These are phyloP conservation scores for Saccharomycopsis guyanensis DNA, from an alignment of 805 yeast species.

Conservation along the genomic window DNA sequence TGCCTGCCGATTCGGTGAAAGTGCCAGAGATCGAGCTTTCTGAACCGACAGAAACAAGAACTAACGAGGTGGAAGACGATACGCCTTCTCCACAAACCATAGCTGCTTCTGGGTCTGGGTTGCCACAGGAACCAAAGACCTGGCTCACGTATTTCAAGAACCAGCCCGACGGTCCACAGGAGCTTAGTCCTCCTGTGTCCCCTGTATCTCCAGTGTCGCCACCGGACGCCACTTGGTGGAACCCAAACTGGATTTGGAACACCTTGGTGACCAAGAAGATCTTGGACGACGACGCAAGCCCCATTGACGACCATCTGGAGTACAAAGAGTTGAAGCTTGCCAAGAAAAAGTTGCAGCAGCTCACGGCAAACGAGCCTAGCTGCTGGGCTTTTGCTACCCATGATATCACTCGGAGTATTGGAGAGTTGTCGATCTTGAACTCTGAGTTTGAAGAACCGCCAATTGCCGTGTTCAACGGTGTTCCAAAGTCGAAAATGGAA, in stretches of 20 bases:
- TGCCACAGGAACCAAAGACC: not conserved
- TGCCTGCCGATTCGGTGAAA: too few species aligned
- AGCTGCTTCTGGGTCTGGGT: not conserved
- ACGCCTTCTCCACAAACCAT: not conserved
- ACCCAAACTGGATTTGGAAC: constrained; percentile 18
- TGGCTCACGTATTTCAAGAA: not conserved
- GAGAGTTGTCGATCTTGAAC: constrained; percentile 15
- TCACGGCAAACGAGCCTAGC: not conserved
- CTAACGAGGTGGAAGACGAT: not conserved
- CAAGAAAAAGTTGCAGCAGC: constrained; percentile 8
- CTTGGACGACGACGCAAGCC: not conserved
- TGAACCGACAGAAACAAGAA: constrained; percentile 1
- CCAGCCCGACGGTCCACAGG: not conserved
- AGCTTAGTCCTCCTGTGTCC: not conserved
- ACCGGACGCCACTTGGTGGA: constrained; percentile 14
- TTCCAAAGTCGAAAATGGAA: constrained; percentile 16
- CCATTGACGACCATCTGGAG: constrained; percentile 11
- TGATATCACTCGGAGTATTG: constrained; percentile 9
- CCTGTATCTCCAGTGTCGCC: not conserved
- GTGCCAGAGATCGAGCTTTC: too few species aligned
- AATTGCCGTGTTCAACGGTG: constrained; percentile 5
- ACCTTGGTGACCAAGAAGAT: not conserved
- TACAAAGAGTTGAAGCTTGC: constrained; percentile 13
- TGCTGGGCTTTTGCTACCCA: constrained; percentile 18
- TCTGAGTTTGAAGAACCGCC: constrained; percentile 17